Evolutionary conservation across 2,329 filamentous ascomycete species (phyloP).

Genomic region (Pseudocercospora vitis): DNA sequence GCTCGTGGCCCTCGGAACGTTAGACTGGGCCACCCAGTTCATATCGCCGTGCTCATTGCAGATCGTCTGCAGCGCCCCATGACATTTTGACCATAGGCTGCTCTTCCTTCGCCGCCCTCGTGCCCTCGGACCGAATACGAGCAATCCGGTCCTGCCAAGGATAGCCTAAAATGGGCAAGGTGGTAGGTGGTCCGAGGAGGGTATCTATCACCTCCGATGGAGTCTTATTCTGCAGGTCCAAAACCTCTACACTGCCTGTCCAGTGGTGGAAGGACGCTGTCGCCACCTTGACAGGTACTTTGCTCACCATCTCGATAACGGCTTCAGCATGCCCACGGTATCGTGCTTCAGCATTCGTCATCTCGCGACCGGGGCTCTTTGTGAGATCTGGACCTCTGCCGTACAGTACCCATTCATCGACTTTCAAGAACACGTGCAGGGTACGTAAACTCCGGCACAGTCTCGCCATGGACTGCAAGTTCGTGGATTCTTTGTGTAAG

Average conservation of each 20-base stretch:
- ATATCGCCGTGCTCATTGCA: too few species aligned
- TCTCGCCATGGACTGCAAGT: background rate
- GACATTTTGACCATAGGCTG: background rate
- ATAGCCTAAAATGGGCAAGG: background rate
- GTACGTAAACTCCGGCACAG: conserved; percentile 10
- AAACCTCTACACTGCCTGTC: conserved; percentile 5
- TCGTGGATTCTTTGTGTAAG: conserved; percentile 8
- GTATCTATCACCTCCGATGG: conserved; percentile 10
- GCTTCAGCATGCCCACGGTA: conserved; percentile 11
- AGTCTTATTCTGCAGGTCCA: conserved; percentile 1
- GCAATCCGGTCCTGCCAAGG: background rate
- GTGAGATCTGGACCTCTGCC: conserved; percentile 7
- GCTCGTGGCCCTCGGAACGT: too few species aligned
- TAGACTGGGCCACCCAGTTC: too few species aligned
- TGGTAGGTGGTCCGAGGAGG: background rate
- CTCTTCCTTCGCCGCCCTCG: background rate
- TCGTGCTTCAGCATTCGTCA: conserved; percentile 1
- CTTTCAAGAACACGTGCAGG: conserved; percentile 13
- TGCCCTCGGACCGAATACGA: background rate
- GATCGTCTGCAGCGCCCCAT: conserved; percentile 1
- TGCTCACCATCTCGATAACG: conserved; percentile 7
- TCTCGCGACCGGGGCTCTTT: background rate
- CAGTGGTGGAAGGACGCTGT: conserved; percentile 12
- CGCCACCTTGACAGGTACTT: conserved; percentile 2
- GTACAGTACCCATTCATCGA: conserved; percentile 17